Evolutionary conservation across 2,329 filamentous ascomycete species (phyloP).

Genomic region (Xylariaceae sp.): DNA sequence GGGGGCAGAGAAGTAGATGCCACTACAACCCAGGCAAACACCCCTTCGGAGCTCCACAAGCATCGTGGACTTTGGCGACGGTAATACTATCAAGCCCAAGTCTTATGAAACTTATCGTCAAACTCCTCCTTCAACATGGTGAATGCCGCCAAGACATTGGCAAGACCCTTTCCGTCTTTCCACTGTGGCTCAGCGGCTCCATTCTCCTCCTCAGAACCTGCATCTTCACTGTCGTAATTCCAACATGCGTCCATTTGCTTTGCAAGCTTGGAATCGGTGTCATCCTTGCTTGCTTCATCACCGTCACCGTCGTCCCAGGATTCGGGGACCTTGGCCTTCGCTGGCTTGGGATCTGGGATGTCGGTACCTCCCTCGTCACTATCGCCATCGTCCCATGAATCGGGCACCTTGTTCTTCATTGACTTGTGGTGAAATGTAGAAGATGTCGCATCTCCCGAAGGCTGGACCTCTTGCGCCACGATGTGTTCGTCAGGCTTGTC

Average conservation of each 20-base stretch:
- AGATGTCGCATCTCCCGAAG: background rate
- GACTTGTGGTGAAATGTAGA: background rate
- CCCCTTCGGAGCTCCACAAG: no score
- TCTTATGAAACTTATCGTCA: slow-evolving; percentile 58
- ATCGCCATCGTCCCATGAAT: slow-evolving; percentile 43
- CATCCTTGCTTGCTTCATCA: no score
- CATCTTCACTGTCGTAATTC: background rate
- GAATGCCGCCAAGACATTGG: slow-evolving; percentile 58
- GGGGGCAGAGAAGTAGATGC: no score
- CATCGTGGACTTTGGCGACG: background rate
- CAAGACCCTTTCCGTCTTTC: slow-evolving; percentile 42
- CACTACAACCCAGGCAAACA: no score
- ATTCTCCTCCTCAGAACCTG: background rate
- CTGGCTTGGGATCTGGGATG: background rate
- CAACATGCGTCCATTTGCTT: no score
- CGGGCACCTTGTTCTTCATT: slow-evolving; percentile 43
- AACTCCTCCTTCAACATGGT: slow-evolving; percentile 55
- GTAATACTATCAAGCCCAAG: slow-evolving; percentile 48
- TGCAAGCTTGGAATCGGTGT: no score
- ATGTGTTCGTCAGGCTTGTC: slow-evolving; percentile 27
- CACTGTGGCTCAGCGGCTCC: background rate
- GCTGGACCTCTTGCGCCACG: background rate
- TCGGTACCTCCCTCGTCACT: background rate
- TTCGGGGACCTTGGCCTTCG: no score
- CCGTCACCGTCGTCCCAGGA: no score